phyloP scores from a whole-genome alignment of 2,329 filamentous ascomycete genomes.

The Diplocarpon rosae region DNA sequence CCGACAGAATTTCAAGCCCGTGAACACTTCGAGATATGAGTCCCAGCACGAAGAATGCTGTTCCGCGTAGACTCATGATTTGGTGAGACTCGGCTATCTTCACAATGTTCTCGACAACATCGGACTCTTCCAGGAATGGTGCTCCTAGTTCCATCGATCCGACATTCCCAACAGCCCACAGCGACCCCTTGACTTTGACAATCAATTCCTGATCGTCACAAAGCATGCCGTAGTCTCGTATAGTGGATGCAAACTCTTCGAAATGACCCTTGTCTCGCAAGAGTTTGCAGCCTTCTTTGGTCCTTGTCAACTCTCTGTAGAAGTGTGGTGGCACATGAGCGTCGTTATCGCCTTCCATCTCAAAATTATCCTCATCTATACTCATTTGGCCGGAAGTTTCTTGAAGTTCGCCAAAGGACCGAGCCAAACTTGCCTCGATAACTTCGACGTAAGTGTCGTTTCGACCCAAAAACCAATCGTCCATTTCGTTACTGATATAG shows the following conservation, averaged over 20 bases:
- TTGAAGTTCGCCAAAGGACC: constrained; percentile 53
- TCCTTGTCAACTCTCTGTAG: constrained; percentile 88
- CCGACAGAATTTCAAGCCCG: constrained; percentile 80
- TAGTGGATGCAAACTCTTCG: constrained; percentile 81
- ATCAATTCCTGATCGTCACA: constrained; percentile 76
- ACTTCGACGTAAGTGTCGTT: constrained; percentile 94
- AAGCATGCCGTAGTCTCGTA: constrained; percentile 77
- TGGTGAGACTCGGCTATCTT: constrained; percentile 79
- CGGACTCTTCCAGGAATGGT: constrained; percentile 80
- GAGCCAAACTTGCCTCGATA: constrained; percentile 89
- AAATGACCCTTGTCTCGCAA: constrained; percentile 92
- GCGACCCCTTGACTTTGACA: constrained; percentile 87
- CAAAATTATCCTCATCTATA: constrained; percentile 31
- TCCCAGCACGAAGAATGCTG: constrained; percentile 91
- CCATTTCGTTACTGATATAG: constrained; percentile 99
- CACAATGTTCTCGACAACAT: constrained; percentile 80
- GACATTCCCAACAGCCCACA: constrained; percentile 97
- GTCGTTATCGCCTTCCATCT: constrained; percentile 35
- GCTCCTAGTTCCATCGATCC: constrained; percentile 96
- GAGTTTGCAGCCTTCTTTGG: constrained; percentile 81
- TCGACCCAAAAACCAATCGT: constrained; percentile 95
- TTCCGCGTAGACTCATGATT: constrained; percentile 87
- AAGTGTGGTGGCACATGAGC: constrained; percentile 81
- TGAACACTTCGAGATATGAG: constrained; percentile 86
- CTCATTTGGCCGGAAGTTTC: constrained; percentile 27